Evolutionary conservation across 306 rosid species (phyloP).

Genomic region (Vicia villosa): DNA sequence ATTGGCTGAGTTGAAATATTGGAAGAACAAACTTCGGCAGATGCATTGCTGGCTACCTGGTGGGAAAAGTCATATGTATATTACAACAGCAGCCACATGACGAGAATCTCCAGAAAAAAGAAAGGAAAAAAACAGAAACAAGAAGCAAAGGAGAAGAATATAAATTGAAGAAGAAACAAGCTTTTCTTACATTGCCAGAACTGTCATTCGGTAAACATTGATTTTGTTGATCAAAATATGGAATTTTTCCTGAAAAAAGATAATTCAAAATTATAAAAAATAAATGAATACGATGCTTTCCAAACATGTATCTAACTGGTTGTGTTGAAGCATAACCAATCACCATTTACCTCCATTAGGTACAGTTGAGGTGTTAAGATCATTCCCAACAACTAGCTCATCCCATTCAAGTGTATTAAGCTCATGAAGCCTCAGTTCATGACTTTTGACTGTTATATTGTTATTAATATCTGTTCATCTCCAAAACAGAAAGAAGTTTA

Average conservation of each 20-base stretch:
- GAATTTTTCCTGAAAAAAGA: conserved; percentile 49
- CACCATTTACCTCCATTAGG: conserved; percentile 74
- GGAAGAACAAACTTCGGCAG: conserved; percentile 49
- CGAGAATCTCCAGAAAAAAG: conserved; percentile 17
- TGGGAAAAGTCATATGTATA: conserved; percentile 33
- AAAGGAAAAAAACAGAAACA: neutral
- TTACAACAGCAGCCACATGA: conserved; percentile 21
- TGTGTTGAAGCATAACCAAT: conserved; percentile 38
- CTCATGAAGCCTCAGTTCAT: conserved; percentile 77
- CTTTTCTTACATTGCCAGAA: conserved; percentile 60
- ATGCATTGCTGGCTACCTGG: conserved; percentile 54
- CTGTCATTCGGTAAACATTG: conserved; percentile 50
- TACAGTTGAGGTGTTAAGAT: conserved; percentile 38
- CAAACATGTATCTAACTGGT: conserved; percentile 10
- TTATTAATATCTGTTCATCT: conserved; percentile 53
- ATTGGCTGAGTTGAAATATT: conserved; percentile 45
- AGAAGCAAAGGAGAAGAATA: neutral
- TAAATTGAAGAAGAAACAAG: neutral
- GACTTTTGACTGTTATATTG: conserved; percentile 47
- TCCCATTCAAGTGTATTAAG: conserved; percentile 99
- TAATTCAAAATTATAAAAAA: conserved; percentile 32
- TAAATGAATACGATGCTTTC: conserved; percentile 29
- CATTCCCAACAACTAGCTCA: conserved; percentile 73
- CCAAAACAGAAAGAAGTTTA: conserved; percentile 40
- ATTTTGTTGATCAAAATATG: conserved; percentile 56